Evolutionary conservation across 257 asterid species (phyloP), one percentile per base, ranked within the genome.

Genomic region (Paraleonurus japonicus): DNA sequence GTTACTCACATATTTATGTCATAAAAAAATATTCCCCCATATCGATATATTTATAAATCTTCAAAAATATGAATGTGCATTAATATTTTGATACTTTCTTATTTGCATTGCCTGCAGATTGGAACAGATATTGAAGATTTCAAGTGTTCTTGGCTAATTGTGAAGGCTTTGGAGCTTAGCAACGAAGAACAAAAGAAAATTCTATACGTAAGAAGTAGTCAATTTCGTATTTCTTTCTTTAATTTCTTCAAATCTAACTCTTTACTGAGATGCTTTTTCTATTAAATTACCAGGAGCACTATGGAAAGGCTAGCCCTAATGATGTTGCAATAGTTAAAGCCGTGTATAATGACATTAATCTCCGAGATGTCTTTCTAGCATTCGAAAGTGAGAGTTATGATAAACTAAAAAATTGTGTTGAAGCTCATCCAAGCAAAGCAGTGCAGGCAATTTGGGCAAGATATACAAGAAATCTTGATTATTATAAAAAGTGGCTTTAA

Each of bases 371-470:
- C 11, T 88, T 85, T 70, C 65, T 22, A 17, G 85, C 84, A n/a
- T 84, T 39, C 23, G 86, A 85, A 79, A 80, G 80, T 71, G 74
- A 80, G 65, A 80, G 75, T 69, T 82, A 85, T 15, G 80, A 82
- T 55, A 84, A 76, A 16, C 62, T 88, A 66, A 84, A 71, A 17
- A 64, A 61, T 35, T 75, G 85, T 1, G 84, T 86, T 22, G 88
- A 78, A 66, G 83, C 85, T 59, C 91, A 86, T 67, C 84, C 88
- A 12, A 84, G 85, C 81, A 79, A 84, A 76, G 81, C 89, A 12
- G 89, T 86, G 74, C 88, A 84, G 70, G 85, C 81, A 10, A 88
- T 85, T 2, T 27, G 64, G 33, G 11, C 1, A 4, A 12, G 12
- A 37, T 37, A 10, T 37, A 10, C 45, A 8, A 37, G 32, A 1